A percentile compares a stretch with the other conserved stretches of the same genome.
These are phyloP conservation scores for Starmera caribaea DNA, from an alignment of 805 yeast species.

Conservation along the genomic window DNA sequence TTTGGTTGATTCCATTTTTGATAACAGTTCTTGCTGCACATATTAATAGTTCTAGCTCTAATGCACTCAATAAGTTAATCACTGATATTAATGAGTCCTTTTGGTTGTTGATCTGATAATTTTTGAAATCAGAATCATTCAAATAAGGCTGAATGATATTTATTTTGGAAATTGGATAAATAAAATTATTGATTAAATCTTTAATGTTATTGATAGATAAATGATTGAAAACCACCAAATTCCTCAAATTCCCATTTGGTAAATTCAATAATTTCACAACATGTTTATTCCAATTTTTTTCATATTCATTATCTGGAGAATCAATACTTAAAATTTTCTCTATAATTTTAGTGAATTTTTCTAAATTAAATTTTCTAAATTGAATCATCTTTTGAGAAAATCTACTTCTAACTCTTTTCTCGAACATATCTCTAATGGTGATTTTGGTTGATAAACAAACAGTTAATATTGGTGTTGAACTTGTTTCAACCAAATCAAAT, in stretches of 20 bases:
- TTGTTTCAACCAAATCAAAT: conserved; percentile 73
- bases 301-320: conserved; percentile 16
- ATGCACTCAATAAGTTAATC: conserved; percentile 43
- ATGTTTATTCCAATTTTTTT: conserved; percentile 34
- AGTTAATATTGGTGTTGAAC: conserved; percentile 66
- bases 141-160: conserved; percentile 17
- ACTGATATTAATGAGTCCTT: conserved; percentile 16
- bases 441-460: conserved; percentile 71
- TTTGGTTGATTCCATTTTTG: conserved; percentile 44
- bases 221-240: conserved; percentile 34
- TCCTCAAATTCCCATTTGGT: conserved; percentile 24
- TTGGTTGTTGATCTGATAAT: conserved; percentile 19
- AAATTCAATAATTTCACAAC: conserved; percentile 20
- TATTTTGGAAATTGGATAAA: conserved; percentile 32
- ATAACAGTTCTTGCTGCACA: conserved; percentile 66
- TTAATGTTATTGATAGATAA: conserved; percentile 51
- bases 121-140: conserved; percentile 14
- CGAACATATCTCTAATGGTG: conserved; percentile 71
- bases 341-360: conserved; percentile 42
- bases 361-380: conserved; percentile 37
- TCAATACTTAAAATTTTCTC: conserved; percentile 27
- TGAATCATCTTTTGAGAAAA: conserved; percentile 72
- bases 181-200: conserved; percentile 34
- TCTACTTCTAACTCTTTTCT: conserved; percentile 84
- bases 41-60: conserved; percentile 63